These are phyloP conservation scores for Alnus rubra DNA, from an alignment of 306 rosid genomes.

Conservation along the genomic window DNA sequence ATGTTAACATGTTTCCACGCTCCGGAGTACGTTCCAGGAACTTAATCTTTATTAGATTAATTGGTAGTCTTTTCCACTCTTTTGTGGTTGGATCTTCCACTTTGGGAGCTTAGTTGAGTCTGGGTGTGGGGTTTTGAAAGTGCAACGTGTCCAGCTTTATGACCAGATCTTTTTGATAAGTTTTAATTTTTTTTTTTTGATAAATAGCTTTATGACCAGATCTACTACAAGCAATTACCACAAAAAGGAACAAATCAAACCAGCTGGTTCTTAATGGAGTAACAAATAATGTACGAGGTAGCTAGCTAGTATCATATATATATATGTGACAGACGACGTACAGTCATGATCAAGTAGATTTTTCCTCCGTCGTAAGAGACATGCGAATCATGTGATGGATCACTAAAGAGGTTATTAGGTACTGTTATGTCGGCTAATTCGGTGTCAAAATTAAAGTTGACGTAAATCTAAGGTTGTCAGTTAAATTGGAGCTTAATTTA, in stretches of 20 bases:
- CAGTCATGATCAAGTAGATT: not conserved
- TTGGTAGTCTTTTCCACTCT: not conserved
- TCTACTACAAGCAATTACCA: not conserved
- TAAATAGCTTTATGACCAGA: not conserved
- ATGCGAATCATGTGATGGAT: not conserved
- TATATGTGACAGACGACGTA: not conserved
- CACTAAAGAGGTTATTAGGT: not conserved
- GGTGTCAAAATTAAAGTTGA: too few relatives aligned
- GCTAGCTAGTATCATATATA: too few relatives aligned
- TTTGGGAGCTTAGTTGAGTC: not conserved
- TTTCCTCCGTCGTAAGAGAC: not conserved
- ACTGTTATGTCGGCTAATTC: too few relatives aligned
- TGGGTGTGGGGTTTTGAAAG: not conserved
- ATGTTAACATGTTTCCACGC: not conserved
- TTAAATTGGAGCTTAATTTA: too few relatives aligned
- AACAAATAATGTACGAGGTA: not conserved
- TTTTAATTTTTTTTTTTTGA: too few relatives aligned
- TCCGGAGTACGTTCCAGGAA: not conserved
- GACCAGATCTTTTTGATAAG: not conserved
- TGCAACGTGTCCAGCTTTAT: not conserved
- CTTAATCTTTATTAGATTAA: not conserved
- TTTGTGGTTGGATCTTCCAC: not conserved
- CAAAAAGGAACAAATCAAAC: not conserved
- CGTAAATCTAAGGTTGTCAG: too few relatives aligned
- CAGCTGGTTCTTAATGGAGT: not conserved